Evolutionary conservation across 75 land plant species (phyloP).

Genomic region (Cunninghamia lanceolata): DNA sequence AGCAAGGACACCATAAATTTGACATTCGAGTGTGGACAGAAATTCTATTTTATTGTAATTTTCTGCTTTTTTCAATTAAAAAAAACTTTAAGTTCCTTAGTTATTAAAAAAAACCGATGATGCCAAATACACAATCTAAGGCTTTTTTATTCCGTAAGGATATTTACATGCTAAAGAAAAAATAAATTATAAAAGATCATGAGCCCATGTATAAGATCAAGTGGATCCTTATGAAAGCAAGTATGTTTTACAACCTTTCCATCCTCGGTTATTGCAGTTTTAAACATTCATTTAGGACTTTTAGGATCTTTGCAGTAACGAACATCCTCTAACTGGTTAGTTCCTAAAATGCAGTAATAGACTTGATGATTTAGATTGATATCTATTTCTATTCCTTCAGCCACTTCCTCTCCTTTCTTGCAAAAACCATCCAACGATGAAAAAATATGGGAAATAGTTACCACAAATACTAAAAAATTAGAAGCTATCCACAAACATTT

Average conservation of each 20-base stretch:
- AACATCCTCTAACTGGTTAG: conserved; percentile 48
- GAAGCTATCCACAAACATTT: background rate
- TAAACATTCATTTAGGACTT: conserved; percentile 34
- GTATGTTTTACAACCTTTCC: conserved; percentile 38
- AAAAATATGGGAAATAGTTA: background rate
- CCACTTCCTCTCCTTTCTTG: conserved; percentile 19
- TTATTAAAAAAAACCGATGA: background rate
- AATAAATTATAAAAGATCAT: background rate
- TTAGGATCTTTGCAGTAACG: conserved; percentile 41
- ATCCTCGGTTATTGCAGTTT: conserved; percentile 40
- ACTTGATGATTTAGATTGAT: conserved; percentile 40
- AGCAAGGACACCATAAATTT: background rate
- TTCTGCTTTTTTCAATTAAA: too few species aligned
- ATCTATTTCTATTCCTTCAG: conserved; percentile 50
- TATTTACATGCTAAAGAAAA: background rate
- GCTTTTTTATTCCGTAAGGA: background rate
- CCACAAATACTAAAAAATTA: background rate
- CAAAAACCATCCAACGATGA: background rate
- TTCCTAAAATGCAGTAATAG: conserved; percentile 45
- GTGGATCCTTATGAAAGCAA: background rate
- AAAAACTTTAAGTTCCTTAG: too few species aligned
- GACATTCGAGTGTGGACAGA: background rate
- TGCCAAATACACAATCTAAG: background rate
- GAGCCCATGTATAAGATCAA: background rate
- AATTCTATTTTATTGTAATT: too few species aligned